A percentile compares a stretch with the other conserved stretches of the same genome.
phyloP scores from a whole-genome alignment of 1,139 yeast genomes.

The Suhomyces bribrorum region DNA sequence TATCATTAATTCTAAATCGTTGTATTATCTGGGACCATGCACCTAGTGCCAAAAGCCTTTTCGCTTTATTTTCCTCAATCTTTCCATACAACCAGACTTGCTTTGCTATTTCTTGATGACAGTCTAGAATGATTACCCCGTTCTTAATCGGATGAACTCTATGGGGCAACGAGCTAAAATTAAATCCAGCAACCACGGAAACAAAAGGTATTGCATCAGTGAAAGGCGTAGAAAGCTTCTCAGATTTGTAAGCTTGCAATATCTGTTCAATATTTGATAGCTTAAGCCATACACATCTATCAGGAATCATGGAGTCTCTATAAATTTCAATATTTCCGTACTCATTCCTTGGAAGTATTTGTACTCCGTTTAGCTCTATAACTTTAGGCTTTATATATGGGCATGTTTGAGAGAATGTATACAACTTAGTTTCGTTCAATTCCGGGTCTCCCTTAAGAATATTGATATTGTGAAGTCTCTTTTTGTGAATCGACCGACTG shows the following conservation, averaged over 20 bases:
- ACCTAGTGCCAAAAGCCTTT: slow-evolving; percentile 12
- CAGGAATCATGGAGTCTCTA: slow-evolving; percentile 36
- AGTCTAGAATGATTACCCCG: slow-evolving; percentile 31
- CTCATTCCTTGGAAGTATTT: slow-evolving; percentile 29
- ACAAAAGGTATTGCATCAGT: slow-evolving; percentile 23
- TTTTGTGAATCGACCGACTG: slow-evolving; percentile 29
- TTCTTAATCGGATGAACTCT: slow-evolving; percentile 32
- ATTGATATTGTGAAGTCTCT: slow-evolving; percentile 24
- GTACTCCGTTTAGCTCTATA: slow-evolving; percentile 9
- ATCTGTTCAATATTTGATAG: slow-evolving; percentile 28
- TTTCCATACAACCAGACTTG: slow-evolving; percentile 32
- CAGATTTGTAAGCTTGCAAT: slow-evolving; percentile 16
- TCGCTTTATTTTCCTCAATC: slow-evolving; percentile 16
- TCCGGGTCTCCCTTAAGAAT: slow-evolving; percentile 21
- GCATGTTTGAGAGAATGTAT: slow-evolving; percentile 35
- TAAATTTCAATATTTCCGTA: slow-evolving; percentile 41
- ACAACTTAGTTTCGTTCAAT: slow-evolving; percentile 26
- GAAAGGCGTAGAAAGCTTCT: slow-evolving; percentile 8
- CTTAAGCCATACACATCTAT: slow-evolving; percentile 32
- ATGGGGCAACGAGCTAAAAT: slow-evolving; percentile 27
- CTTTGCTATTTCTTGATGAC: slow-evolving; percentile 23
- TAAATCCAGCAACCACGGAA: slow-evolving; percentile 40
- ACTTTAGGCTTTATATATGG: slow-evolving; percentile 25
- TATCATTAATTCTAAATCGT: slow-evolving; percentile 23
- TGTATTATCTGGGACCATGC: slow-evolving; percentile 28